Evolutionary conservation across 768 basidiomycete genomes (phyloP), one percentile per base, ranked within the genome.

Genomic region (Rubroboletus pulcherrimus): DNA sequence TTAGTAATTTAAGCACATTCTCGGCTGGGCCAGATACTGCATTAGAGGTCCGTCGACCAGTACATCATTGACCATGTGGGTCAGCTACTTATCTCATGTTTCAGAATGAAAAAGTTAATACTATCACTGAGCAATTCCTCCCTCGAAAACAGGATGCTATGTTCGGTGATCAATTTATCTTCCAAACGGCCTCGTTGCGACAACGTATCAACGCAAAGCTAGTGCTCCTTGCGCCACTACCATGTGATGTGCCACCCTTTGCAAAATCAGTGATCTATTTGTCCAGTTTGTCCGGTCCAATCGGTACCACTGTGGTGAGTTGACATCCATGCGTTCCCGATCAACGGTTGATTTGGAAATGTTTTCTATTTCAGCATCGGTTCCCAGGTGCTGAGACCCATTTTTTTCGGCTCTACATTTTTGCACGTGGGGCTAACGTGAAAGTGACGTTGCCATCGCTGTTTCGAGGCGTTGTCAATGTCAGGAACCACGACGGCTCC

Each of bases 211-310:
- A 63, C 3, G 71, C 70, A 41, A 73, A 53, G 44, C 47, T 73
- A 1, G 33, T 63, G 40, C 56, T 71, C 10, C 67, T 67, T 9
- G 52, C 71, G 31, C 70, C 66, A 24, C 38, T 62, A 29, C 59
- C 68, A n/a, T 66, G 59, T 43, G 71, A 71, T 45, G 34, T 38
- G 41, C 57, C 62, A 21, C 65, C 71, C 1, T 61, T 69, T 57
- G 71, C 70, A n/a, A 71, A 72, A 56, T 71, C 69, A 15, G 69
- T 62, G 29, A 63, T 71, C 17, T 73, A 66, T 59, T 52, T 71
- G 57, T 67, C 71, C 17, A 71, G 62, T 51, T 31, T 61, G 17
- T 63, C 63, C 31, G 67, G 63, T n/a, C 42, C 69, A 14, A 49
- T 72, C 43, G 56, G 45, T 11, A 63, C 63, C 43, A 55, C 55